Conservation (phyloP, 495 filamentous ascomycete species). For the Corynascus novoguineensis region DNA sequence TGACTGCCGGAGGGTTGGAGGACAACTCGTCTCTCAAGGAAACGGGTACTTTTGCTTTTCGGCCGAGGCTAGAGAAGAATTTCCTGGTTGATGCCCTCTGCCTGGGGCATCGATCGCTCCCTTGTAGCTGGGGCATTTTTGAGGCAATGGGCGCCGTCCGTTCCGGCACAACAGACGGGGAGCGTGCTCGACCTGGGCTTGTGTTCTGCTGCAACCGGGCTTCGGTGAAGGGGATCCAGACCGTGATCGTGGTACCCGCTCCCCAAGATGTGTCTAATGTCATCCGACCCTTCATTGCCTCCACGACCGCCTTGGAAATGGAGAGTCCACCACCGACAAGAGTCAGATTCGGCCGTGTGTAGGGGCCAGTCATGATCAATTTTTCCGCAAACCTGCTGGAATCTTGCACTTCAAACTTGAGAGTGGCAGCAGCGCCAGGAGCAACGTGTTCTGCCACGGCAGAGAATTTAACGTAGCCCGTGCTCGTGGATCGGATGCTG, state of each 20-base stretch:
- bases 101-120: too few species aligned
- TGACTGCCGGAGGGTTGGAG: not conserved
- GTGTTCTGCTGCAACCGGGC: not conserved
- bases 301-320: constrained; percentile 71
- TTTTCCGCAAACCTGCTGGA: constrained; percentile 82
- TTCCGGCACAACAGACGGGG: too few species aligned
- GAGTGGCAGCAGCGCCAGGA: constrained; percentile 40
- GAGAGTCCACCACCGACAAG: constrained; percentile 78
- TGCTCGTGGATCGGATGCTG: constrained; percentile 69
- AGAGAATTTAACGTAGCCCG: constrained; percentile 58
- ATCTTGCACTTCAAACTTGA: constrained; percentile 65
- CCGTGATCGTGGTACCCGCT: constrained; percentile 57
- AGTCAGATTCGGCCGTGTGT: constrained; percentile 67
- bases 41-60: too few species aligned
- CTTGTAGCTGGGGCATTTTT: too few species aligned
- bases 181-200: not conserved
- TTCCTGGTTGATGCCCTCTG: too few species aligned
- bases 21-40: too few species aligned
- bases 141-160: too few species aligned
- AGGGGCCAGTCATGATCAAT: constrained; percentile 78
- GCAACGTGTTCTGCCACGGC: constrained; percentile 46
- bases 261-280: constrained; percentile 54
- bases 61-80: too few species aligned
- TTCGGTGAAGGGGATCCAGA: constrained; percentile 60
- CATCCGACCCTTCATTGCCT: constrained; percentile 78